A percentile compares a stretch with the other conserved stretches of the same genome.
Evolutionary conservation across 495 filamentous ascomycete genomes (phyloP).

Genomic region (Penicillium robsamsonii): DNA sequence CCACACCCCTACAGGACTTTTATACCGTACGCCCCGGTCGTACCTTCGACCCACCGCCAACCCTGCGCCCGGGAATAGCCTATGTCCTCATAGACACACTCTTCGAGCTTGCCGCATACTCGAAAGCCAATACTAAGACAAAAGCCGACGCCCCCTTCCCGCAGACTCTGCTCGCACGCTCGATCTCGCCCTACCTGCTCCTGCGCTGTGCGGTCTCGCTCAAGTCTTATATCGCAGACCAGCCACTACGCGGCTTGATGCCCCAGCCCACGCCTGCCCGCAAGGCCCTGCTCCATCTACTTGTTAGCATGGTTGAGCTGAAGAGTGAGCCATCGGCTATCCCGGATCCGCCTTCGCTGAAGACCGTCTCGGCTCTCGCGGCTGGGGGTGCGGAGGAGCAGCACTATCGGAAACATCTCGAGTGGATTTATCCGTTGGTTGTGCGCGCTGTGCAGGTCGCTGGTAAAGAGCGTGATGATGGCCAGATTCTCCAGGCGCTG

Average conservation of each 20-base stretch:
- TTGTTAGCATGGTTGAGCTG: slow-evolving; percentile 62
- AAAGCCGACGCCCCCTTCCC: slow-evolving; percentile 19
- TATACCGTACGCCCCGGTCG: slow-evolving; percentile 65
- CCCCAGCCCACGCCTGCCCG: slow-evolving; percentile 83
- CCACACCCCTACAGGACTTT: slow-evolving; percentile 57
- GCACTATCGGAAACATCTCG: slow-evolving; percentile 67
- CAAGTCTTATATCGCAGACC: slow-evolving; percentile 82
- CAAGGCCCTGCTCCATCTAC: slow-evolving; percentile 69
- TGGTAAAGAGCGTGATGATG: slow-evolving; percentile 58
- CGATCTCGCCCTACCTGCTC: slow-evolving; percentile 79
- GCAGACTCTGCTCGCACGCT: slow-evolving; percentile 64
- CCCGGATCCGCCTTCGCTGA: slow-evolving; percentile 53
- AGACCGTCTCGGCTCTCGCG: slow-evolving; percentile 40
- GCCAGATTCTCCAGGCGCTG: slow-evolving; percentile 57
- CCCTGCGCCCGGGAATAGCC: slow-evolving; percentile 65
- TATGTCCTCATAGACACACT: slow-evolving; percentile 81
- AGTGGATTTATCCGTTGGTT: slow-evolving; percentile 79
- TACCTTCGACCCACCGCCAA: slow-evolving; percentile 65
- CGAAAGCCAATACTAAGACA: slow-evolving; percentile 24
- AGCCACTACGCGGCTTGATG: slow-evolving; percentile 87
- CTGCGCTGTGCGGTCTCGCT: slow-evolving; percentile 76
- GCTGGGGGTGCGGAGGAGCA: slow-evolving; percentile 9
- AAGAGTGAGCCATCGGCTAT: slow-evolving; percentile 70
- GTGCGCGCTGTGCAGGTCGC: slow-evolving; percentile 67
- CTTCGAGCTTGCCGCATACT: slow-evolving; percentile 63